Base-by-base conservation (phyloP, 495 filamentous ascomycete genomes). In the Trichodelitschia bisporula region DNA sequence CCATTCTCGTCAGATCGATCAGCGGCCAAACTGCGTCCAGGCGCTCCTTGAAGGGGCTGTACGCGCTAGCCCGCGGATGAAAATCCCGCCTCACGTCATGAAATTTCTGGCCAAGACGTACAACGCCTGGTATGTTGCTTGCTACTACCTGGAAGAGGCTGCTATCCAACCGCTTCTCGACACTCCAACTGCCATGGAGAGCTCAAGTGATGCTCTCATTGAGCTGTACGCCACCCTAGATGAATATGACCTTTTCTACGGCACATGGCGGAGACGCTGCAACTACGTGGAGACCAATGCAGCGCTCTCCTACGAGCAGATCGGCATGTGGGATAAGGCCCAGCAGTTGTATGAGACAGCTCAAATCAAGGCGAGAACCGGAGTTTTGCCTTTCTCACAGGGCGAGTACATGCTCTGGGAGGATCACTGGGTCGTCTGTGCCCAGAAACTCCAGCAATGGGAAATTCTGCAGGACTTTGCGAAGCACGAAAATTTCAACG, bases 391-490 rank as follows among this genome's bases (percentile, higher is more conserved):
- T 1, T 93, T 92, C 54, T 93, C 86, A 1, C 76, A 89, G 40
- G 79, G 70, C 10, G 89, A 99, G 53, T 99, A 99, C 46, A 90
- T 86, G 66, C 61, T 99, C 1, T 99, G 89, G 89, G 89, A 99
- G 51, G 89, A 99, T 49, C 89, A 99, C 40, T 99, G 89, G 89
- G 65, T 95, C 19, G 62, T 89, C 24, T 95, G 89, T 45, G 86
- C 84, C 2, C 78, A 95, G 51, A 99, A 95, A 55, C 63, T 99
- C 21, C 89, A 99, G 46, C 89, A 95, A 39, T 99, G 89, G 89
- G 89, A 99, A 32, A 76, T 99, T 33, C 52, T 99, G 17, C 75
- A 72, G 32, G 89, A 99, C 38, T 95, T 91, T 38, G 83, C 89
- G n/a, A 95, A 95, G 49, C 84, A 95, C 36, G 89, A 99, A 43